A percentile compares a stretch with the other conserved stretches of the same genome.
Conservation (phyloP, 176 grass and related monocot species). For the Lolium multiflorum region DNA sequence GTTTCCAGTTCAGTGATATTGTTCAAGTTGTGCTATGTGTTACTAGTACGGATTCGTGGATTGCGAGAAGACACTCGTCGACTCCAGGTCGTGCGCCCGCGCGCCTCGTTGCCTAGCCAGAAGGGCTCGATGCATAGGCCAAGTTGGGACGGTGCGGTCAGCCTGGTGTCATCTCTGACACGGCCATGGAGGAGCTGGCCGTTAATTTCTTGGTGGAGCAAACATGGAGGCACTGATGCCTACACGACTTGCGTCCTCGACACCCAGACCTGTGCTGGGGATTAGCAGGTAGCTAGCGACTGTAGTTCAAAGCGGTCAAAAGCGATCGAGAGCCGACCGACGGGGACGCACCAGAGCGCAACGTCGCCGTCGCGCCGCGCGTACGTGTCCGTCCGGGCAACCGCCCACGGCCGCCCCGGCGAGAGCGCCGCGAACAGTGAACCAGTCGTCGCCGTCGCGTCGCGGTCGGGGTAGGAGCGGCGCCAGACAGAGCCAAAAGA, state of each 20-base stretch:
- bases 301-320: not conserved
- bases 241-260: too few species aligned
- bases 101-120: too few species aligned
- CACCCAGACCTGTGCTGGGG: too few species aligned
- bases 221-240: too few species aligned
- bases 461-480: not conserved
- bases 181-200: too few species aligned
- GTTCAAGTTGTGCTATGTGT: not conserved
- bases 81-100: not conserved
- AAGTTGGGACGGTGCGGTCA: too few species aligned
- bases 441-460: not conserved
- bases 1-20: not conserved
- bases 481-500: conserved; percentile 32
- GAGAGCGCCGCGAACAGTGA: too few species aligned
- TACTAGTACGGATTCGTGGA: not conserved
- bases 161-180: too few species aligned
- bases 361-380: too few species aligned
- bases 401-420: not conserved
- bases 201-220: too few species aligned
- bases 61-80: not conserved
- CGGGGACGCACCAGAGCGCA: not conserved
- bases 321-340: not conserved
- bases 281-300: too few species aligned
- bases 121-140: not conserved
- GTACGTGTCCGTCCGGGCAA: too few species aligned